A percentile compares a stretch with the other conserved stretches of the same genome.
Conservation (phyloP, 177 flowering plant species). For the Vitis hybrid region DNA sequence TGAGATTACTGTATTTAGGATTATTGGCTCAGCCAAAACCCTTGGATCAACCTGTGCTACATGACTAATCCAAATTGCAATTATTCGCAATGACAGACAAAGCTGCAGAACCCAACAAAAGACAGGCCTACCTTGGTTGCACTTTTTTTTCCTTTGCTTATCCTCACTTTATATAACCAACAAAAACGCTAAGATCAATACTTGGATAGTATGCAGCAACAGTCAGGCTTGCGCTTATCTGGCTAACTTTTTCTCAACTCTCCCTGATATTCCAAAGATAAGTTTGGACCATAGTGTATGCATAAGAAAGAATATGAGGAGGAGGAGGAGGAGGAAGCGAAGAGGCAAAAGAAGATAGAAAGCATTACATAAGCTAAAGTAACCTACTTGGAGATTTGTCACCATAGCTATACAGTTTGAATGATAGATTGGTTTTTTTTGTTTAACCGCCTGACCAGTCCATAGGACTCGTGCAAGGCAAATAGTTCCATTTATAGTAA, state of each 20-base stretch:
- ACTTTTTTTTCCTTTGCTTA: too few relatives aligned
- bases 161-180: too few relatives aligned
- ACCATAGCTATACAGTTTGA: neutral
- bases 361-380: conserved; percentile 4
- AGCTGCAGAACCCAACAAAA: too few relatives aligned
- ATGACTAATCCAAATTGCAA: too few relatives aligned
- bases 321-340: neutral
- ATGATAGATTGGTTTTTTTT: neutral
- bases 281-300: neutral
- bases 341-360: neutral
- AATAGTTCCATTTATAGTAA: neutral
- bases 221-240: too few relatives aligned
- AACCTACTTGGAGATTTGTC: neutral
- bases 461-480: neutral
- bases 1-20: too few relatives aligned
- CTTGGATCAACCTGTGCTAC: too few relatives aligned
- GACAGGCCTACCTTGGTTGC: too few relatives aligned
- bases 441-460: neutral
- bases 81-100: too few relatives aligned
- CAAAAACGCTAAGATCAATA: too few relatives aligned
- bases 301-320: neutral
- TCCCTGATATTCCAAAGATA: neutral
- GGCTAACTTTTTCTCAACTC: neutral
- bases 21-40: too few relatives aligned
- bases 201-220: too few relatives aligned